A percentile compares a stretch with the other conserved stretches of the same genome.
These are phyloP conservation scores for Vitis hybrid DNA, from an alignment of 177 flowering plant species.

Conservation along the genomic window DNA sequence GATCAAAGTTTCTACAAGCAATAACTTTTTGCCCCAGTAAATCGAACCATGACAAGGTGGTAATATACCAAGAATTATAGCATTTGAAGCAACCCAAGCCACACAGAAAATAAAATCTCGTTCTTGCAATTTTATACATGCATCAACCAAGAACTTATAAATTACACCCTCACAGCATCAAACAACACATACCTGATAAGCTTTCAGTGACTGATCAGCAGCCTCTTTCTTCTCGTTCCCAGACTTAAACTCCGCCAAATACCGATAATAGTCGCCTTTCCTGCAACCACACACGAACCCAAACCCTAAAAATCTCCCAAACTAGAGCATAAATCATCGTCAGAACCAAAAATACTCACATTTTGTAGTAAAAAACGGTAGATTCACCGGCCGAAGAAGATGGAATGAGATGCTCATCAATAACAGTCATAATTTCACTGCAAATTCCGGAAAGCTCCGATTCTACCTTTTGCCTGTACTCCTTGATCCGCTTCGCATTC, in stretches of 20 bases:
- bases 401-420: conserved; percentile 46
- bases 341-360: conserved; percentile 23
- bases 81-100: not conserved
- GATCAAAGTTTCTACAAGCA: no score
- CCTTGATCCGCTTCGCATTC: conserved; percentile 38
- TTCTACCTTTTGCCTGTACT: conserved; percentile 40
- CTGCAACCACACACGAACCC: conserved; percentile 23
- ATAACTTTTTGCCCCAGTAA: no score
- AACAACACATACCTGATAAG: conserved; percentile 33
- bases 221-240: conserved; percentile 41
- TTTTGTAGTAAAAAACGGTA: conserved; percentile 43
- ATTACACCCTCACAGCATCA: not conserved
- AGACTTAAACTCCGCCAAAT: conserved; percentile 45
- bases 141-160: not conserved
- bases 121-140: not conserved
- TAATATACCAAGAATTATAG: not conserved
- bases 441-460: conserved; percentile 37
- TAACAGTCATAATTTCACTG: conserved; percentile 34
- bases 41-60: no score
- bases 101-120: not conserved
- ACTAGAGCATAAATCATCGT: not conserved
- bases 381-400: conserved; percentile 35
- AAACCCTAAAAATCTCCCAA: not conserved
- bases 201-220: conserved; percentile 43
- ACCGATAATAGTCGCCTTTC: conserved; percentile 55